Base-by-base conservation (phyloP, 2,329 filamentous ascomycete species). In the Nemania abortiva region DNA sequence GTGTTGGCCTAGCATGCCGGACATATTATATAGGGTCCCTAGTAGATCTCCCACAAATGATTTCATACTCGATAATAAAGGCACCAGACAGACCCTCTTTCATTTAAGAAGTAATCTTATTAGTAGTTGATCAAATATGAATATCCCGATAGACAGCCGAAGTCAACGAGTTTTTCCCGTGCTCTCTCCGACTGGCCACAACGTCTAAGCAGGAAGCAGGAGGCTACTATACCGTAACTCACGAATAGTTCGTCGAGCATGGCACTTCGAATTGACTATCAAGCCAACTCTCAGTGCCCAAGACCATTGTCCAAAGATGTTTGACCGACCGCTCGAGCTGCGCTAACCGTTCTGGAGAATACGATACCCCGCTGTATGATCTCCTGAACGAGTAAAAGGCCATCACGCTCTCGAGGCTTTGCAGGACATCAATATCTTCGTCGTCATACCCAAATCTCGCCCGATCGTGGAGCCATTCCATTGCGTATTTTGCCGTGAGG, bases 381-480 rank as follows among this genome's bases (percentile, higher is more conserved):
- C 56, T 50, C 13, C 34, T 24, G 45, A 31, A 24, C 50, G 50
- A 60, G 20, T 68, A 68, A 39, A 56, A 59, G 10, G 66, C 55
- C 66, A 68, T 68, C 10, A 65, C 62, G 10, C 66, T 65, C 56
- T 68, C 66, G 24, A 68, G 34, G 18, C 45, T 53, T 2, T 68
- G 66, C 50, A 68, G 10, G 24, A 52, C 45, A 18, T 68, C 66
- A 10, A 68, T 65, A 29, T 68, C 56, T 20, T 68, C 66, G 10
- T 68, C 66, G 24, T 61, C 61, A 10, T 39, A 65, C 10, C 61
- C 66, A 1, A 57, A 31, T 5, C 37, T 50, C n/a, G 13, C 57
- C 20, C 66, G 50, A 37, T 61, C 56, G 20, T 20, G 61, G 11
- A 68, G 52, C 66, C 66, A 65, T 4, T 68, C 66, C 3, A 68